Evolutionary conservation across 192 early-diverging fungal genomes (phyloP).

Genomic region (Gonapodya prolifera): DNA sequence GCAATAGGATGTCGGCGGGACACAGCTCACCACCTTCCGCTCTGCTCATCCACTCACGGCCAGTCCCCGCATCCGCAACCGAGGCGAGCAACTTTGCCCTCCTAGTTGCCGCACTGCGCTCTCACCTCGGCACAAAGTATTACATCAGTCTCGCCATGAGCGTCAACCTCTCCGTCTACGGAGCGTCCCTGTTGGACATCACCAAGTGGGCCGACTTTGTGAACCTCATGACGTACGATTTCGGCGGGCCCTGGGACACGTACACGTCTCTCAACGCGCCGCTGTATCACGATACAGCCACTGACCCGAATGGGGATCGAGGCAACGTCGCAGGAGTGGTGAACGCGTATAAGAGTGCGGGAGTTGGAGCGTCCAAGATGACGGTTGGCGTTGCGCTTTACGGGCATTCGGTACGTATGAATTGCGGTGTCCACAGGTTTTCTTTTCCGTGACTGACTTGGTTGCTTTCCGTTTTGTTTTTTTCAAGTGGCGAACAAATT

Average conservation of each 20-base stretch:
- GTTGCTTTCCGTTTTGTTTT: not conserved
- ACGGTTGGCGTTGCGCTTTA: not conserved
- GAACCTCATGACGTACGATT: slow-evolving; percentile 10
- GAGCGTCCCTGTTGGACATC: slow-evolving; percentile 8
- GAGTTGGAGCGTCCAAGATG: not conserved
- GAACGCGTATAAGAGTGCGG: not conserved
- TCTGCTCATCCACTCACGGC: not conserved
- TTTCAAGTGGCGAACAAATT: not conserved
- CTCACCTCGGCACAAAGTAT: not conserved
- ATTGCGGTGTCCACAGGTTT: not conserved
- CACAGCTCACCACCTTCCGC: not conserved
- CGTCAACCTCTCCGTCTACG: slow-evolving; percentile 1
- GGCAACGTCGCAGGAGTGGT: not conserved
- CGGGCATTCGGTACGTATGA: not conserved
- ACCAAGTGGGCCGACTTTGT: slow-evolving; percentile 5
- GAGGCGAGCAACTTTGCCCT: not conserved
- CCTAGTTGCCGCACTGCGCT: not conserved
- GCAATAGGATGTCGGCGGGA: not conserved
- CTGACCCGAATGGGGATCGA: slow-evolving; percentile 6
- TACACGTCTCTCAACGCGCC: slow-evolving; percentile 8
- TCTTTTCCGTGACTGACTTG: not conserved
- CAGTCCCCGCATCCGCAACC: not conserved
- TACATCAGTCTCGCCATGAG: not conserved
- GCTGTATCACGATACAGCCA: slow-evolving; percentile 7
- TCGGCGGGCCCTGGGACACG: slow-evolving; percentile 8